phyloP scores from a whole-genome alignment of 306 rosid species.

The Vachellia collinsii region DNA sequence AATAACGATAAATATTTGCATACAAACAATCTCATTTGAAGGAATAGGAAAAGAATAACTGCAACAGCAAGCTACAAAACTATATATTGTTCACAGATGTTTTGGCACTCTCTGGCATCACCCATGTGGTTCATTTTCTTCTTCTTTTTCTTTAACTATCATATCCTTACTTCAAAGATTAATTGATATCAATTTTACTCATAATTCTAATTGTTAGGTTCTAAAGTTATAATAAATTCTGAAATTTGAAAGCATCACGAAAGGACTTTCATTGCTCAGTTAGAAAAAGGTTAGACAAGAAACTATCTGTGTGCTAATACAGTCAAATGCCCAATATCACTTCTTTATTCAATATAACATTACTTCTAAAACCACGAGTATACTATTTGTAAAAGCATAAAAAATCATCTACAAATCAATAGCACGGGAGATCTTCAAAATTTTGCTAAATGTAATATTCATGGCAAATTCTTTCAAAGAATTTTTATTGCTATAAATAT shows the following conservation, averaged over 20 bases:
- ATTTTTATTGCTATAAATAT: neutral
- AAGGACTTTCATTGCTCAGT: neutral
- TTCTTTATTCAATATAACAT: neutral
- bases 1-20: conserved; percentile 22
- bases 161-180: neutral
- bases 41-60: conserved; percentile 24
- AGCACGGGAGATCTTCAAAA: neutral
- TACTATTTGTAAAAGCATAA: neutral
- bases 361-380: neutral
- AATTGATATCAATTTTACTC: neutral
- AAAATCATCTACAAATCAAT: neutral
- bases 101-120: neutral
- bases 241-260: neutral
- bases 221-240: neutral
- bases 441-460: neutral
- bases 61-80: neutral
- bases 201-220: neutral
- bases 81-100: neutral
- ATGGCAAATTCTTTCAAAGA: neutral
- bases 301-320: neutral
- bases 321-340: conserved; percentile 1
- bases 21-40: conserved; percentile 6
- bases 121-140: neutral
- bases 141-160: neutral
- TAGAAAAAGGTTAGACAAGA: neutral